A percentile compares a stretch with the other conserved stretches of the same genome.
Evolutionary conservation across 1,284 basidiomycete genomes (phyloP).

Genomic region (Cryptococcus hybrid): DNA sequence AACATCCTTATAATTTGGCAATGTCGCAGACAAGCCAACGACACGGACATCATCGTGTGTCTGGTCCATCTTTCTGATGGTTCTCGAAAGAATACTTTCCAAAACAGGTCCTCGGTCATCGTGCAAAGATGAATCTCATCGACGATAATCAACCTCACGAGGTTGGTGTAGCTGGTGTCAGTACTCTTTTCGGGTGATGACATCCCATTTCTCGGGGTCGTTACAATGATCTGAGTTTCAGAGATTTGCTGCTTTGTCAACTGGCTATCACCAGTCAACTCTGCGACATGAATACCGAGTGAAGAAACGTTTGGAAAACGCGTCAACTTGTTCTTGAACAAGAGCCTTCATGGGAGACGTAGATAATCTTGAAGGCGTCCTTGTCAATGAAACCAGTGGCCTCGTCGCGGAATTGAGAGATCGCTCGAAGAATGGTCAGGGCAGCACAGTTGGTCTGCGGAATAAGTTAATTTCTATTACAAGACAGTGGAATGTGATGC

Average conservation of each 20-base stretch:
- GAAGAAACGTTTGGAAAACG: conserved; percentile 79
- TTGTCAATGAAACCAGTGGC: conserved; percentile 82
- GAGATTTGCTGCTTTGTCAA: conserved; percentile 98
- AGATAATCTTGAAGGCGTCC: conserved; percentile 94
- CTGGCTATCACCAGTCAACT: conserved; percentile 96
- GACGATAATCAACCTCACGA: conserved; percentile 94
- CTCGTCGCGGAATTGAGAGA: conserved; percentile 79
- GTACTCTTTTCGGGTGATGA: conserved; percentile 98
- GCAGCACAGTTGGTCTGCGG: conserved; percentile 94
- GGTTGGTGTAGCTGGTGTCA: conserved; percentile 95
- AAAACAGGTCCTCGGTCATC: conserved; percentile 98
- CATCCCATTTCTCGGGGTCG: conserved; percentile 99
- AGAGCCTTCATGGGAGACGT: conserved; percentile 93
- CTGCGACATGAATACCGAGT: conserved; percentile 88
- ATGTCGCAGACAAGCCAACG: conserved; percentile 91
- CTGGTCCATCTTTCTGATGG: conserved; percentile 93
- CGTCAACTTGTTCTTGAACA: conserved; percentile 96
- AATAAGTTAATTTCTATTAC: conserved; percentile 2
- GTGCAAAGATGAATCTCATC: conserved; percentile 98
- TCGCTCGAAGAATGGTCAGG: conserved; percentile 85
- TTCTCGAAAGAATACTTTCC: conserved; percentile 87
- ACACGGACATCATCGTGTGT: conserved; percentile 89
- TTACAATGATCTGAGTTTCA: conserved; percentile 98
- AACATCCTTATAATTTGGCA: conserved; percentile 99
- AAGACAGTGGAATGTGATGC: conserved; percentile 20